These are phyloP conservation scores for Fusarium sp. DNA, from an alignment of 2,329 filamentous ascomycete genomes.

Conservation along the genomic window DNA sequence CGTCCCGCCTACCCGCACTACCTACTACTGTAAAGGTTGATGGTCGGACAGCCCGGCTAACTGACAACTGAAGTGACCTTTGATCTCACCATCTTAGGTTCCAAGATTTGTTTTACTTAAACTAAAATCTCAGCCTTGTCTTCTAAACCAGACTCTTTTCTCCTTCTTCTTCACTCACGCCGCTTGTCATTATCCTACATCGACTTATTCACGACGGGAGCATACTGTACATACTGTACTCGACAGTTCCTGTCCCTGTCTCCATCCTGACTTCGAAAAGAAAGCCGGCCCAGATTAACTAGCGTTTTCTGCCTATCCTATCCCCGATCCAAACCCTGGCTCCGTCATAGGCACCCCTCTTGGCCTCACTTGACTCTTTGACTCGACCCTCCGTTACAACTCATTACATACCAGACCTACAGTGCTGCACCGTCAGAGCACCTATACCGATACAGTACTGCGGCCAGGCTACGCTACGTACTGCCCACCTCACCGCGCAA, in stretches of 20 bases:
- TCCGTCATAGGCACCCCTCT: constrained; percentile 44
- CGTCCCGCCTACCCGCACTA: constrained; percentile 31
- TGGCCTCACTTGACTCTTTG: constrained; percentile 38
- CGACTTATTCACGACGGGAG: background rate
- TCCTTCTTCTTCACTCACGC: background rate
- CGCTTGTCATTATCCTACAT: background rate
- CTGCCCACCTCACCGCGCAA: constrained; percentile 1
- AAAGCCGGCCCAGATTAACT: constrained; percentile 6
- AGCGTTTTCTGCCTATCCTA: constrained; percentile 34
- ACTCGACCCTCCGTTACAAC: constrained; percentile 35
- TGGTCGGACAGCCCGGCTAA: constrained; percentile 24
- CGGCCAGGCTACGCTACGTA: constrained; percentile 14
- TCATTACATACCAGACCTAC: constrained; percentile 15
- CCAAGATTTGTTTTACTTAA: background rate
- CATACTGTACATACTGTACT: background rate
- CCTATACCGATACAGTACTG: background rate
- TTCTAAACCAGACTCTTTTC: background rate
- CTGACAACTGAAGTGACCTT: constrained; percentile 6
- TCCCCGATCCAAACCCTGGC: constrained; percentile 32
- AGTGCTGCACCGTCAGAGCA: background rate
- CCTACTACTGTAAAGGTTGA: constrained; percentile 4
- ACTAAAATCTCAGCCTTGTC: background rate
- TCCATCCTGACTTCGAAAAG: background rate
- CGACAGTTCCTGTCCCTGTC: no score
- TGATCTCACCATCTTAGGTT: background rate